A percentile compares a stretch with the other conserved stretches of the same genome.
Conservation (phyloP, 257 asterid species). For the Solanum arcanum region DNA sequence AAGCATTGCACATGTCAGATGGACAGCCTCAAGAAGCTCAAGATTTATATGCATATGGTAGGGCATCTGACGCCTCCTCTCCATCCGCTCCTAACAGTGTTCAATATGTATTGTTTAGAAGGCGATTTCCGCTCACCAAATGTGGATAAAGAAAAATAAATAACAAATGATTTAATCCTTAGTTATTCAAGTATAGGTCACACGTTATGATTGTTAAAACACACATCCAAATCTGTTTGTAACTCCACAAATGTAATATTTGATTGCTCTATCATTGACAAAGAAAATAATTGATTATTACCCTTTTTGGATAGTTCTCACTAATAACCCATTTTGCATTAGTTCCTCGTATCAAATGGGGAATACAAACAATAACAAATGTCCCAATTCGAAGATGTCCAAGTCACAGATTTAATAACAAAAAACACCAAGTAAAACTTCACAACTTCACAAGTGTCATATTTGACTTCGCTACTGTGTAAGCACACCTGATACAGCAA, state of each 20-base stretch:
- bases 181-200: not conserved
- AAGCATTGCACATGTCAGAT: slow-evolving; percentile 82
- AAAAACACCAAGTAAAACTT: not conserved
- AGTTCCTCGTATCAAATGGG: not conserved
- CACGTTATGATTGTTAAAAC: not conserved
- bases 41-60: slow-evolving; percentile 97
- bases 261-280: not conserved
- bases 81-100: slow-evolving; percentile 65
- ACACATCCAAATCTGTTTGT: not conserved
- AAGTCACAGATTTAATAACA: not conserved
- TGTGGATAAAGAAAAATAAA: not conserved
- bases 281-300: not conserved
- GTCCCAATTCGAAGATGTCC: not conserved
- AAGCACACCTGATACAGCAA: not conserved
- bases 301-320: not conserved
- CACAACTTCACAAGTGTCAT: not conserved
- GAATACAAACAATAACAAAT: not conserved
- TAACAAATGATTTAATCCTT: not conserved
- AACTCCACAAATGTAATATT: not conserved
- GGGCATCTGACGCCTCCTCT: slow-evolving; percentile 98
- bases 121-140: not conserved
- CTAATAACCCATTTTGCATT: not conserved
- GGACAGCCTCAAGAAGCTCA: slow-evolving; percentile 98
- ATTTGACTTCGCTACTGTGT: not conserved
- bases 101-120: not conserved